Conservation (phyloP, 495 filamentous ascomycete genomes). For the Pseudomonodictys pantanalensis region DNA sequence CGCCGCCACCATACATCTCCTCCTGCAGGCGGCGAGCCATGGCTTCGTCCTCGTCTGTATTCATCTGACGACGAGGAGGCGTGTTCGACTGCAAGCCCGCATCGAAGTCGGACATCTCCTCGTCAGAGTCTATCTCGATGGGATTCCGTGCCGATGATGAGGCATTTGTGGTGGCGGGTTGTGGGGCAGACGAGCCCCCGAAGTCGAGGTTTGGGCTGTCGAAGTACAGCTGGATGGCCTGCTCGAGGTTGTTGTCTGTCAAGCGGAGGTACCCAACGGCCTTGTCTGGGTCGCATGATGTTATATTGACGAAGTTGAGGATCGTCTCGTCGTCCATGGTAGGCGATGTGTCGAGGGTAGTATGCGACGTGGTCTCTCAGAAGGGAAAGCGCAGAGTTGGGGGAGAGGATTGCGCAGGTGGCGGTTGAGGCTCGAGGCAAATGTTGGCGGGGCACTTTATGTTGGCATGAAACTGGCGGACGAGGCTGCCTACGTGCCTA, state of each 20-base stretch:
- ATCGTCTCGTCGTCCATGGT: conserved; percentile 67
- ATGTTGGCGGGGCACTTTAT: conserved; percentile 11
- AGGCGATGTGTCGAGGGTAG: conserved; percentile 28
- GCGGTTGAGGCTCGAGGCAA: neutral
- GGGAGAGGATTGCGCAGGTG: neutral
- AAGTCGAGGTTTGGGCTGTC: conserved; percentile 68
- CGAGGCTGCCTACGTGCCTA: too few species aligned
- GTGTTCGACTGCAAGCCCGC: neutral
- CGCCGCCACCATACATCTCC: conserved; percentile 68
- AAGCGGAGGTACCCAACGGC: conserved; percentile 78
- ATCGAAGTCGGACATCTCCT: conserved; percentile 44
- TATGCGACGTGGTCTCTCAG: too few species aligned
- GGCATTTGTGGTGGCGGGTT: conserved; percentile 15
- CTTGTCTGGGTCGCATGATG: conserved; percentile 57
- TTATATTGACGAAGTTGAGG: conserved; percentile 66
- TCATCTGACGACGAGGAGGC: conserved; percentile 2
- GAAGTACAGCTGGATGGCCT: conserved; percentile 87
- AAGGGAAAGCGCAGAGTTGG: too few species aligned
- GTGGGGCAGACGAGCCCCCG: conserved; percentile 41
- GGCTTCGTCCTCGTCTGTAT: conserved; percentile 79
- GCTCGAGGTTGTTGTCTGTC: conserved; percentile 74
- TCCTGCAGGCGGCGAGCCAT: conserved; percentile 90
- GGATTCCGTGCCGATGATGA: conserved; percentile 54
- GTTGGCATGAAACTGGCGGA: neutral
- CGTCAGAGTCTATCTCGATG: conserved; percentile 67